These are phyloP conservation scores for Neonectria neomacrospora DNA, from an alignment of 2,329 filamentous ascomycete genomes.

Conservation along the genomic window DNA sequence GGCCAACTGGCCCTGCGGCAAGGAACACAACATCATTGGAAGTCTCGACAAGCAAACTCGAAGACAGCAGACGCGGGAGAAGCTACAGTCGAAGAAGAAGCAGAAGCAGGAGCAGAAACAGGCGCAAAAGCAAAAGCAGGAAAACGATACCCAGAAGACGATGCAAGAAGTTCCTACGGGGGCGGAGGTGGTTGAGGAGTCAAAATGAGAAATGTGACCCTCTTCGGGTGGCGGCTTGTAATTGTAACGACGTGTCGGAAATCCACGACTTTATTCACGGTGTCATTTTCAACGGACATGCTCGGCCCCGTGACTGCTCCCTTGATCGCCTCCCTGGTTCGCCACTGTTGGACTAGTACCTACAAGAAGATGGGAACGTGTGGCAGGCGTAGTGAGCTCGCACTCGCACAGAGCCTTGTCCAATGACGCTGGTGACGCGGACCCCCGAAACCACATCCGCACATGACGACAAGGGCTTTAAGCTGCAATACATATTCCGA, in stretches of 20 bases:
- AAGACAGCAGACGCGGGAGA: conserved; percentile 67
- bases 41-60: conserved; percentile 64
- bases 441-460: background rate
- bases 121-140: conserved; percentile 51
- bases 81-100: conserved; percentile 59
- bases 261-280: background rate
- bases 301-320: background rate
- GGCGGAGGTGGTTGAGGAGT: conserved; percentile 29
- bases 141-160: conserved; percentile 39
- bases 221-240: conserved; percentile 1
- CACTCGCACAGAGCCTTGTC: background rate
- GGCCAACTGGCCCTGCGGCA: conserved; percentile 71
- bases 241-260: conserved; percentile 20
- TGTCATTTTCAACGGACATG: background rate
- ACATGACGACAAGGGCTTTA: background rate
- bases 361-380: background rate
- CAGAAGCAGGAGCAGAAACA: conserved; percentile 53
- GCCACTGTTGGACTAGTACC: background rate
- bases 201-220: conserved; percentile 29
- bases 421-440: background rate
- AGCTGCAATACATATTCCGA: background rate
- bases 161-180: conserved; percentile 15
- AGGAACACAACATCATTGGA: conserved; percentile 63
- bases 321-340: background rate
- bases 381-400: background rate